A percentile compares a stretch with the other conserved stretches of the same genome.
phyloP scores from a whole-genome alignment of 495 filamentous ascomycete species.

The Neurospora africana region DNA sequence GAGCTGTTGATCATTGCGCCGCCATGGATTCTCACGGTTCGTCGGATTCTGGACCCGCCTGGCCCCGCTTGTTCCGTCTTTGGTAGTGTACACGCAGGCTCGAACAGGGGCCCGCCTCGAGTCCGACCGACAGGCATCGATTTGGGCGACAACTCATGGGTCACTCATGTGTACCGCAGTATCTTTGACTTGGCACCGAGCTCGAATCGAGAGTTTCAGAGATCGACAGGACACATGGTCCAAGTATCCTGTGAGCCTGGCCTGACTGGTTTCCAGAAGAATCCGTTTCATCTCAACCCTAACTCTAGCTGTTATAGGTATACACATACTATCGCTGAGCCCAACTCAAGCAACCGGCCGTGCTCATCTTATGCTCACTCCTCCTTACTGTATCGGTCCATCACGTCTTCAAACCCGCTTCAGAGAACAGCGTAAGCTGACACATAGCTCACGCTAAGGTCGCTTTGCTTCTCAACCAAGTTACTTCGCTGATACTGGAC shows the following conservation, averaged over 20 bases:
- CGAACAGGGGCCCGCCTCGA: neutral
- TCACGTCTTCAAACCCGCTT: neutral
- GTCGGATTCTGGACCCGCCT: neutral
- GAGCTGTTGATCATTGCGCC: neutral
- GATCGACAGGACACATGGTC: constrained; percentile 20
- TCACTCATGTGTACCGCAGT: neutral
- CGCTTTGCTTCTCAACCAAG: constrained; percentile 54
- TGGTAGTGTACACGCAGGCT: neutral
- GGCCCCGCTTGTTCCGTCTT: neutral
- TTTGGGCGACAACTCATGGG: too few relatives aligned
- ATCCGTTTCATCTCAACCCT: neutral
- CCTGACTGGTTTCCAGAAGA: neutral
- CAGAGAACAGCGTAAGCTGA: constrained; percentile 63
- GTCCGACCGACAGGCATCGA: neutral
- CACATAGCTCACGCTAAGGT: constrained; percentile 93
- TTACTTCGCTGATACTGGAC: constrained; percentile 86
- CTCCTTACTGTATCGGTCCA: neutral
- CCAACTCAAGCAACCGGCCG: neutral
- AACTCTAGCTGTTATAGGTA: neutral
- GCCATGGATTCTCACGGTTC: neutral
- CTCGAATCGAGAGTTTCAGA: constrained; percentile 19
- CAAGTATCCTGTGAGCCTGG: neutral
- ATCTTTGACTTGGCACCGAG: neutral
- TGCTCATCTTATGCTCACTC: neutral
- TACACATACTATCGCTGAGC: neutral